Base-by-base conservation (phyloP, 202 grass and related monocot species). In the Schoenoplectus tabernaemontani region DNA sequence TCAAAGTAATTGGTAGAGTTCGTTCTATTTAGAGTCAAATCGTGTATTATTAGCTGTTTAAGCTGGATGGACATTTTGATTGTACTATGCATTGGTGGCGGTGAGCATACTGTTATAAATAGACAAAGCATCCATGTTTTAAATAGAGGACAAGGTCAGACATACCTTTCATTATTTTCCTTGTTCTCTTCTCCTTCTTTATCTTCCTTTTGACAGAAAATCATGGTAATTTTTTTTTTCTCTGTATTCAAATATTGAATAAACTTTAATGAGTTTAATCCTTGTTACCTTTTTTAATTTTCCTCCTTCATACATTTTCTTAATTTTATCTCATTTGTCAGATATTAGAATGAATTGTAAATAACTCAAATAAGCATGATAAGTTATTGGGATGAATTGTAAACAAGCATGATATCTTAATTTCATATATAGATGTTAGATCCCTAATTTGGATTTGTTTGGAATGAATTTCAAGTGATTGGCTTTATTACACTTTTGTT, bases 61-160 rank as follows among this genome's bases (percentile, higher is more conserved):
- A 19, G 16, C 26, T 34, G 48, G 70, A 74, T 13, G 54, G 39
- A 71, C 3, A 24, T 24, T 68, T 70, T 4, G 4, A 12, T 46
- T 15, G 19, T 5, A 46, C 15, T 36, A n/a, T 54, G 70, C 47
- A 34, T 56, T 75, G 47, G 70, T 75, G 47, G 70, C 24, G 70
- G 47, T 30, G 70, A 53, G 70, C 28, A 53, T 54, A 12, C 54
- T 32, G 70, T 75, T 75, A 75, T 75, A 75, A 75, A 75, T 75
- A 75, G 70, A 56, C 47, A 56, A 75, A 34, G 13, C 47, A 36
- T 36, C 8, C 17, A 3, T 75, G 28, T 54, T 54, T 75, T 75
- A 75, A 75, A 75, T 54, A 56, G 70, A 54, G 47, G 15, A 54
- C 8, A 36, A 54, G 48, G 7, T 53, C 47, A 75, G 53, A 75